phyloP scores from a whole-genome alignment of 139 green algal species.

The Haematococcus lacustris region DNA sequence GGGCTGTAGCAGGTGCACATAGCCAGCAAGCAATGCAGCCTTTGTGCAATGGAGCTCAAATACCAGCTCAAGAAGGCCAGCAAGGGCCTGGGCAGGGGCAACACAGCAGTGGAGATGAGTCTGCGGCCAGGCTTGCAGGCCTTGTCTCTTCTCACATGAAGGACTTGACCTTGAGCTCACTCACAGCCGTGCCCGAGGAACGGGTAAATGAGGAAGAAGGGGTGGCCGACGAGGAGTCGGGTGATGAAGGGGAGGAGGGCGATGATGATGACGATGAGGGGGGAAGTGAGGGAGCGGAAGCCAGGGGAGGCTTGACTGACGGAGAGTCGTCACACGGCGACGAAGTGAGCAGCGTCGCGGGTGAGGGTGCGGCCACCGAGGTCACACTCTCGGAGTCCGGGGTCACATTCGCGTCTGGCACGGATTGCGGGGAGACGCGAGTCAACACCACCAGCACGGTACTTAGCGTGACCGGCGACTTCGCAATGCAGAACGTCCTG shows the following conservation, averaged over 20 bases:
- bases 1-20: not conserved
- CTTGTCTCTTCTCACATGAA: too few relatives aligned
- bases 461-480: slow-evolving; percentile 79
- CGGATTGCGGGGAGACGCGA: not conserved
- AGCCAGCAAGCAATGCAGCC: not conserved
- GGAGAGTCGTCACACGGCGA: not conserved
- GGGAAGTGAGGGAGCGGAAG: not conserved
- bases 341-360: not conserved
- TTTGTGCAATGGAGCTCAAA: not conserved
- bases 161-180: too few relatives aligned
- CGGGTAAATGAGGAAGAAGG: not conserved
- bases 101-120: not conserved
- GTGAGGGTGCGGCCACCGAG: not conserved
- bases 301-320: slow-evolving; percentile 1
- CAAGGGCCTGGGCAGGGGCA: not conserved
- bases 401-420: not conserved
- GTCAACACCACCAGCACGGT: slow-evolving; percentile 43
- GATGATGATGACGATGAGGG: slow-evolving; percentile 1
- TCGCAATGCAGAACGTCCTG: slow-evolving; percentile 96
- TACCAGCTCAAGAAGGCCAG: not conserved
- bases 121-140: not conserved
- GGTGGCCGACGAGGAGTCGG: slow-evolving; percentile 3
- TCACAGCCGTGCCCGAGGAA: too few relatives aligned
- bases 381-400: not conserved
- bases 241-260: not conserved